Base-by-base conservation (phyloP, 2,329 filamentous ascomycete species). In the Apiospora hydei region DNA sequence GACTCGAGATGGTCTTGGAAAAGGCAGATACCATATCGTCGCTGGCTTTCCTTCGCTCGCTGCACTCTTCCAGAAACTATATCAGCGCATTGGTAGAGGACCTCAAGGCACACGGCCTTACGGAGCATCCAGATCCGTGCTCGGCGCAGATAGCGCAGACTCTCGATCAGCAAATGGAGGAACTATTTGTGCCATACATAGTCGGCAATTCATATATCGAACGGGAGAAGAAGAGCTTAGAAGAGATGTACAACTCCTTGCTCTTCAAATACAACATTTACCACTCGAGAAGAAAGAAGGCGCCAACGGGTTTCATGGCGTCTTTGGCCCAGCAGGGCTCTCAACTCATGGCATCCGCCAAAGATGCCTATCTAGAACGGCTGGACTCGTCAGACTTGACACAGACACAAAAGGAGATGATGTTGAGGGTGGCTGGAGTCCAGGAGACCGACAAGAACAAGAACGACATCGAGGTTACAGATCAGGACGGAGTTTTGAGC, bases 231-330 rank as follows among this genome's bases (percentile, higher is more conserved):
- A 90, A 86, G 81, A 92, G 88, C 72, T 82, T 96, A 68, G 93
- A 95, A 78, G 94, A 96, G 80, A 84, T 95, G 75, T 95, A 97
- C 83, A 96, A 94, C 71, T 98, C 96, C 0, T 84, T 99, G 70
- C 88, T 98, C 5, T 98, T 99, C 89, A 97, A 97, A 78, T 99
- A 96, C 79, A 97, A 94, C 21, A 93, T 97, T n/a, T 98, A 96
- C 80, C 96, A 99, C 81, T 94, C 93, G 0, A 87, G 92, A 73
- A 88, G 94, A 74, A 96, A 97, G 82, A 98, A 97, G 86, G 91
- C 92, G 38, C 93, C 95, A 1, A 94, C 94, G 0, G 94, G 94
- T 0, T 98, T 98, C 81, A 97, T 98, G 87, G 94, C 94, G 24
- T 96, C 95, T 3, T 87, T 98, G 43, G 93, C 95, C 4, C 95